Evolutionary conservation across 805 yeast species (phyloP), one percentile per base, ranked within the genome.

Genomic region (Yarrowia sp.): DNA sequence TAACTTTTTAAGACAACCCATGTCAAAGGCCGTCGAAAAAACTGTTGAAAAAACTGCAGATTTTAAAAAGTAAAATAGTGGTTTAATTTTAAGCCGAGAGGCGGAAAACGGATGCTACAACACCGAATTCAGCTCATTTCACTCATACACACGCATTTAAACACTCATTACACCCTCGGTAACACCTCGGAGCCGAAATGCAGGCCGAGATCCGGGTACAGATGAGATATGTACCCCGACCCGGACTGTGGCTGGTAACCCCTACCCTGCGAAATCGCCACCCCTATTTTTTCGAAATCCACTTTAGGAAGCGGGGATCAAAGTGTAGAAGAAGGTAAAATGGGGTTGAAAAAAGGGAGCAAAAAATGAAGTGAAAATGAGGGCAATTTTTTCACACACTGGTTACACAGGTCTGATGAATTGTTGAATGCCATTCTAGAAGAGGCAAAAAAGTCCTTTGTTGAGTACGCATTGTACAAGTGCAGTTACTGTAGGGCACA

Each of bases 191-290:
- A 44, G 35, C 50, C 50, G 50, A 45, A 28, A 45, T 45, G 50
- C 50, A 45, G 50, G 11, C 50, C 51, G 53, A 47, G 53, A 47
- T 47, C 53, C 53, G 53, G 53, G 53, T 47, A 32, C 38, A 15
- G 28, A 22, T 22, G 5, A 5, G 5, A 22, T 22, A 22, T 22
- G 53, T 38, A 45, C 14, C 22, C n/a, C 15, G 11, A 28, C 48
- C 14, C 14, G 4, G 8, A n/a, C 28, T 45, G 51, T 45, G 51
- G 51, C 51, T 45, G 51, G 36, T 45, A 8, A 15, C 51, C 51
- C 51, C 28, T n/a, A 31, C 51, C 51, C 51, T 45, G 32, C 13
- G 28, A 22, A 11, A 18, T 11, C 28, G 28, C 14, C 11, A 8
- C 8, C 45, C 43, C 11, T 9, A 41, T n/a, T 15, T 18, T 18